phyloP scores from a whole-genome alignment of 306 rosid species.

The Arachis hypogaea region DNA sequence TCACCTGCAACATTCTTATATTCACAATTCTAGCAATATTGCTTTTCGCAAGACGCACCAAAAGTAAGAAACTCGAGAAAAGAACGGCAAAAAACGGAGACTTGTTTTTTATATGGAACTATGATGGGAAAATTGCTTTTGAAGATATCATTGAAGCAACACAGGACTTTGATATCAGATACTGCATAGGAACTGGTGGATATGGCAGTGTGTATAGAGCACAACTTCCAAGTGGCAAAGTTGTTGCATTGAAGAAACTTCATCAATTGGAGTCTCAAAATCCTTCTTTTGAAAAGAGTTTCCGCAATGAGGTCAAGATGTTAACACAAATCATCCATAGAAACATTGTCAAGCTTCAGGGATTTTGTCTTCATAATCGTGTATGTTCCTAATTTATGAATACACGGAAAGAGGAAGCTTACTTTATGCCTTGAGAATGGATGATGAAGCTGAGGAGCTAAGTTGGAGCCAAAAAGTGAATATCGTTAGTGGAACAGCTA shows the following conservation, averaged over 20 bases:
- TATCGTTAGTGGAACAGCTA: constrained; percentile 3
- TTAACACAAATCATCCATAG: not conserved
- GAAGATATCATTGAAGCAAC: too few relatives aligned
- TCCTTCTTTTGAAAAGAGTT: constrained; percentile 7
- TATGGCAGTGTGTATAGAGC: constrained; percentile 6
- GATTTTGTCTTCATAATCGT: constrained; percentile 26
- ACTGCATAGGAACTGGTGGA: too few relatives aligned
- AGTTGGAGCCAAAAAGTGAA: constrained; percentile 26
- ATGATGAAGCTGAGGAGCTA: constrained; percentile 21
- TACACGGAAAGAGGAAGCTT: constrained; percentile 39
- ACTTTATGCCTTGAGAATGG: not conserved
- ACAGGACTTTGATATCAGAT: too few relatives aligned
- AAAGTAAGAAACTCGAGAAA: too few relatives aligned
- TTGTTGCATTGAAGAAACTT: constrained; percentile 40
- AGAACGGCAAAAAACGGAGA: too few relatives aligned
- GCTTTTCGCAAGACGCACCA: too few relatives aligned
- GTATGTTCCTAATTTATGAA: constrained; percentile 35
- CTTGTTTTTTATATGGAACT: too few relatives aligned
- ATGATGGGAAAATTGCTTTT: too few relatives aligned
- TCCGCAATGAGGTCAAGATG: constrained; percentile 19
- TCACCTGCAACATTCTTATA: too few relatives aligned
- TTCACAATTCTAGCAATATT: too few relatives aligned
- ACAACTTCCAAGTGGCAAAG: constrained; percentile 1
- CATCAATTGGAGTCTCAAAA: constrained; percentile 19
- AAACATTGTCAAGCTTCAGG: constrained; percentile 34